A percentile compares a stretch with the other conserved stretches of the same genome.
Conservation (phyloP, 2,329 filamentous ascomycete genomes). For the Colletotrichum sp. region DNA sequence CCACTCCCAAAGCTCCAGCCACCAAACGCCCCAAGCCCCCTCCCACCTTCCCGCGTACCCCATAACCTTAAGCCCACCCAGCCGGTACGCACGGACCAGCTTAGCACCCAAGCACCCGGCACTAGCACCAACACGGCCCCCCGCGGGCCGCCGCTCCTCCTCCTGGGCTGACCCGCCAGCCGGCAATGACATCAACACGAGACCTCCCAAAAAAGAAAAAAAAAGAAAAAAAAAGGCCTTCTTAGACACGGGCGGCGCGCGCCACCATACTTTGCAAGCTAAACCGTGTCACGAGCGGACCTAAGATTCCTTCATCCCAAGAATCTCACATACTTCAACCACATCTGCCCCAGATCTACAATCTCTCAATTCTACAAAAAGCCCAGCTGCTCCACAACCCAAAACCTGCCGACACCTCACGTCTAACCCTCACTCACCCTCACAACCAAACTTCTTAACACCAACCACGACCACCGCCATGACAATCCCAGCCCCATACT, state of each 20-base stretch:
- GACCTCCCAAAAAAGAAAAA: not conserved
- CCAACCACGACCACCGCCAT: not conserved
- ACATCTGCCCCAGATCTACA: not conserved
- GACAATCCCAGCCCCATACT: not conserved
- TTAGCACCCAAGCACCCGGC: not conserved
- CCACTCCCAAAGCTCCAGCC: accelerated
- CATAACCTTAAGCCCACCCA: not conserved
- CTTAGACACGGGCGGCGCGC: not conserved
- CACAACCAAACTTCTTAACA: not conserved
- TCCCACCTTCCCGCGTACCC: not conserved
- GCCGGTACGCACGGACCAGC: not conserved
- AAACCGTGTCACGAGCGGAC: not conserved
- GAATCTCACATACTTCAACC: not conserved
- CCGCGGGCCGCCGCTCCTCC: not conserved
- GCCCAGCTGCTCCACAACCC: not conserved
- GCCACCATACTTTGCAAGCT: not conserved
- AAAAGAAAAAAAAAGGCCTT: not conserved
- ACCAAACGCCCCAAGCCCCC: not conserved
- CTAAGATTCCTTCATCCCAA: not conserved
- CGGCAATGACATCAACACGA: not conserved
- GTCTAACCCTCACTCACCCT: not conserved
- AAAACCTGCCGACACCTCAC: not conserved
- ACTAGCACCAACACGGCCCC: not conserved
- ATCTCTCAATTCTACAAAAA: not conserved
- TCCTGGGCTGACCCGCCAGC: not conserved